Evolutionary conservation across 148 eudicot species (phyloP).

Genomic region (Fagopyrum homotropicum): DNA sequence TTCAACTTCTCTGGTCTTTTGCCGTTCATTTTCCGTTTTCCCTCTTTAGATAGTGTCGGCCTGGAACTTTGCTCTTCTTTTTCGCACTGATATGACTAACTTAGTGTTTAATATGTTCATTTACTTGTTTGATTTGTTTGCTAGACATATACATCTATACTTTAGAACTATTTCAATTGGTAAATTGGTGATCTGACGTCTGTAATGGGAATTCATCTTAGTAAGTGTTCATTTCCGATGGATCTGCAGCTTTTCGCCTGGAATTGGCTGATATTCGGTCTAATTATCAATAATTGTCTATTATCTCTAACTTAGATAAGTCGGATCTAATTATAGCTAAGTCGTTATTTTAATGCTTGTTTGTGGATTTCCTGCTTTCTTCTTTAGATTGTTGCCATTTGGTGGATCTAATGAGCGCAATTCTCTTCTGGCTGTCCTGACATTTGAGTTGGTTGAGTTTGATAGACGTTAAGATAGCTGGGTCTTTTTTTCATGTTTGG

Average conservation of each 20-base stretch:
- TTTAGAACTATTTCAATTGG: background rate
- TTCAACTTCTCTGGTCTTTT: background rate
- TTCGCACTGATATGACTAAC: background rate
- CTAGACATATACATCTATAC: background rate
- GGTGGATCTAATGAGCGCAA: background rate
- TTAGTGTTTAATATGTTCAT: background rate
- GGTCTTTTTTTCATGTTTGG: background rate
- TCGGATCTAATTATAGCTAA: slow-evolving; percentile 1
- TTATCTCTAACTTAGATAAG: background rate
- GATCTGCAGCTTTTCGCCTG: background rate
- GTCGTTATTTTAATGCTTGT: background rate
- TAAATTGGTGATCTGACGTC: background rate
- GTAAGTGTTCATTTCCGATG: background rate
- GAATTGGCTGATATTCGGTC: slow-evolving; percentile 1
- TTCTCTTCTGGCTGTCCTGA: background rate
- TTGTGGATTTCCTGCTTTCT: background rate
- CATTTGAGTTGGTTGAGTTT: background rate
- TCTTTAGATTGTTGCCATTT: background rate
- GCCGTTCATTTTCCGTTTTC: background rate
- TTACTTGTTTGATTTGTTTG: background rate
- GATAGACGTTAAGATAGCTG: background rate
- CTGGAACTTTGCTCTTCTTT: background rate
- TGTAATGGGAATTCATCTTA: background rate
- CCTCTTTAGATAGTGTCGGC: background rate
- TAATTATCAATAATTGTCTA: background rate